Evolutionary conservation across 2,329 filamentous ascomycete genomes (phyloP).

Genomic region (Aspergillus aculeatus): DNA sequence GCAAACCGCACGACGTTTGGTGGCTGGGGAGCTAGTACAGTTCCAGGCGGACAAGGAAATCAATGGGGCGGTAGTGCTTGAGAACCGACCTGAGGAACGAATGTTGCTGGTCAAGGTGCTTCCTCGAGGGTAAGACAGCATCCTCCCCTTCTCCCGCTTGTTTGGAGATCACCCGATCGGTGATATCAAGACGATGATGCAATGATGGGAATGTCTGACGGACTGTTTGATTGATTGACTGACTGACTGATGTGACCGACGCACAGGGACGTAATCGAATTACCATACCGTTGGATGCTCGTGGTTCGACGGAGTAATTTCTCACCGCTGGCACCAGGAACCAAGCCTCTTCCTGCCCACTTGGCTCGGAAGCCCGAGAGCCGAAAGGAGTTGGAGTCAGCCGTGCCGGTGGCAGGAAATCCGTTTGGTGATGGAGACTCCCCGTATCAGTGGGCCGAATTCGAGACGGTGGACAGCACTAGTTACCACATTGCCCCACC

Average conservation of each 20-base stretch:
- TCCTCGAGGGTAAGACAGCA: conserved; percentile 69
- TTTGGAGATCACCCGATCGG: conserved; percentile 14
- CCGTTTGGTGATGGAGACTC: conserved; percentile 59
- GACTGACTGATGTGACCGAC: conserved; percentile 13
- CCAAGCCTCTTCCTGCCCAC: conserved; percentile 48
- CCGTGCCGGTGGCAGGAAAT: conserved; percentile 64
- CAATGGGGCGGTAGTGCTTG: conserved; percentile 82
- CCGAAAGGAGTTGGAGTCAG: conserved; percentile 57
- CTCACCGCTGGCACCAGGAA: conserved; percentile 45
- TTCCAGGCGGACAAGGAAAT: conserved; percentile 84
- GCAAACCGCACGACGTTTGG: conserved; percentile 66
- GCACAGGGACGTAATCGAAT: conserved; percentile 53
- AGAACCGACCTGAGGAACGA: conserved; percentile 75
- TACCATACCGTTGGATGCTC: conserved; percentile 58
- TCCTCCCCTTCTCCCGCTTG: background rate
- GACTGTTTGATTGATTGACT: too few relatives aligned
- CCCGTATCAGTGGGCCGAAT: conserved; percentile 74
- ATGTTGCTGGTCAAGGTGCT: conserved; percentile 77
- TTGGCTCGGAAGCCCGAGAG: conserved; percentile 53
- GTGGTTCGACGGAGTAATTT: conserved; percentile 52
- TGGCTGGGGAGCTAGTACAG: conserved; percentile 76
- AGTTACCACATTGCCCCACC: conserved; percentile 56
- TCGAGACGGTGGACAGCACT: conserved; percentile 60
- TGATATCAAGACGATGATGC: background rate
- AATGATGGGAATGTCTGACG: conserved; percentile 11